These are phyloP conservation scores for Coprinopsis cinerea DNA, from an alignment of 768 basidiomycete species.

Conservation along the genomic window DNA sequence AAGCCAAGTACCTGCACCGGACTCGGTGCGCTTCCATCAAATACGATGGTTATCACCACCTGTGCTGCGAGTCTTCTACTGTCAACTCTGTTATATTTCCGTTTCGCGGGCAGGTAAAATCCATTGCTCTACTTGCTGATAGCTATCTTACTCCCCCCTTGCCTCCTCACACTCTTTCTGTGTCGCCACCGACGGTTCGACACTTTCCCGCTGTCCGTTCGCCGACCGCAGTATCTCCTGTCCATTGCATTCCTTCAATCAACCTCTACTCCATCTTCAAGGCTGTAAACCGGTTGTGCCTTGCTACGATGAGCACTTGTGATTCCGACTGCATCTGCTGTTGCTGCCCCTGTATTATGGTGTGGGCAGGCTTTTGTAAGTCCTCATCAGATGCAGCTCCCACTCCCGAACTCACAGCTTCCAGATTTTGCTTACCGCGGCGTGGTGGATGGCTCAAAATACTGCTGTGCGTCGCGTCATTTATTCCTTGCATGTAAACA, in stretches of 20 bases:
- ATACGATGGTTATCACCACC: too few relatives aligned
- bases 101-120: too few relatives aligned
- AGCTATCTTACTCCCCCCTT: too few relatives aligned
- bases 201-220: too few relatives aligned
- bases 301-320: slow-evolving; percentile 7
- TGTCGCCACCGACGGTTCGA: too few relatives aligned
- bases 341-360: slow-evolving; percentile 8
- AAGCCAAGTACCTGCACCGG: too few relatives aligned
- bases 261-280: background rate
- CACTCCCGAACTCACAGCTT: background rate
- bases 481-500: background rate
- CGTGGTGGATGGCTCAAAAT: background rate
- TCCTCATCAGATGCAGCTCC: background rate
- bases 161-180: too few relatives aligned
- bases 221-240: too few relatives aligned
- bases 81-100: too few relatives aligned
- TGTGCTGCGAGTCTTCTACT: too few relatives aligned
- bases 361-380: slow-evolving; percentile 10
- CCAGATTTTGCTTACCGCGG: slow-evolving; percentile 1
- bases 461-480: background rate
- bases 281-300: background rate
- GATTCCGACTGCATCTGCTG: slow-evolving; percentile 11
- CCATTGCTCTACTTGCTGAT: too few relatives aligned
- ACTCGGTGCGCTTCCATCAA: too few relatives aligned
- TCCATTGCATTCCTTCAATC: background rate